Percentiles rank a stretch among this genome's conserved stretches.
phyloP scores from a whole-genome alignment of 75 land plant genomes.

The Picea glauca region DNA sequence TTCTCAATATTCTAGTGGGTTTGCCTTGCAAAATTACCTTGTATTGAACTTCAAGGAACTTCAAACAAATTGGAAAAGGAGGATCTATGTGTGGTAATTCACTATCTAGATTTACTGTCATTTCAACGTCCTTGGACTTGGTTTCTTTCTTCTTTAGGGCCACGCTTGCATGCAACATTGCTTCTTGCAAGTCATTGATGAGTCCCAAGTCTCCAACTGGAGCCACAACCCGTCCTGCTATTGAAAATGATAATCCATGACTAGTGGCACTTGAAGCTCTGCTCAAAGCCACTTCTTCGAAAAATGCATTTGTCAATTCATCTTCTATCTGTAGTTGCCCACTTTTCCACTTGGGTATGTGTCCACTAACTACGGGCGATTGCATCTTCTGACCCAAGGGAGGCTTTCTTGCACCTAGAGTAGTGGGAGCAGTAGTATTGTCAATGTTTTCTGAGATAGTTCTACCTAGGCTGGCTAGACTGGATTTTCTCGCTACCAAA shows the following conservation, averaged over 20 bases:
- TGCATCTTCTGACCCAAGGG: background rate
- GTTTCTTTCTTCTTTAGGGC: background rate
- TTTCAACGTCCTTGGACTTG: too few species aligned
- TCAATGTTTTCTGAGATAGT: background rate
- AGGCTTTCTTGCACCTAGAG: background rate
- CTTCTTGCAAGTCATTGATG: background rate
- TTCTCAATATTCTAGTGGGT: conserved; percentile 1
- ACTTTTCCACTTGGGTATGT: conserved; percentile 7
- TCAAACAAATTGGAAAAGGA: conserved; percentile 44
- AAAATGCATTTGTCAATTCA: background rate
- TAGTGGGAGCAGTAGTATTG: background rate
- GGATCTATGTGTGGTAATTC: too few species aligned
- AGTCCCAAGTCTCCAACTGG: background rate
- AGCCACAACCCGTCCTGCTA: background rate
- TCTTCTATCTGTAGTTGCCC: background rate
- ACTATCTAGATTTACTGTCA: too few species aligned
- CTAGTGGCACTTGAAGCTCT: background rate
- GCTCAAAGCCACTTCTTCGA: background rate
- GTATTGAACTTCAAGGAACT: conserved; percentile 52
- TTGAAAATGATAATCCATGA: conserved; percentile 10
- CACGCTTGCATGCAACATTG: background rate
- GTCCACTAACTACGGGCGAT: background rate
- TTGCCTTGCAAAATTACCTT: conserved; percentile 30
- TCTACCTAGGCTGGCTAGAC: background rate
- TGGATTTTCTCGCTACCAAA: background rate